Conservation (phyloP, 345 rosid species). For the Euclidium syriacum region DNA sequence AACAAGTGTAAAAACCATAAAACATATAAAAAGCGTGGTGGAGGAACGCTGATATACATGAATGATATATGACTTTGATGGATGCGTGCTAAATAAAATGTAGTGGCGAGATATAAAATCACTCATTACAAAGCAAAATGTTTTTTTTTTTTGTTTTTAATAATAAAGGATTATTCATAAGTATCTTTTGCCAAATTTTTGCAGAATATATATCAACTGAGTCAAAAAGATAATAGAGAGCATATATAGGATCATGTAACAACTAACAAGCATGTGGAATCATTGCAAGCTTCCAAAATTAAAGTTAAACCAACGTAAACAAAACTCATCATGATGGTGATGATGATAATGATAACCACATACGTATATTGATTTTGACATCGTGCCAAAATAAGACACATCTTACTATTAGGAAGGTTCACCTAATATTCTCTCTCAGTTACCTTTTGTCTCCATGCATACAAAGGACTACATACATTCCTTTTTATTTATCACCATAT, state of each 20-base stretch:
- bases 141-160: too few relatives aligned
- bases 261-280: constrained; percentile 30
- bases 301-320: constrained; percentile 15
- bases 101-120: background rate
- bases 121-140: background rate
- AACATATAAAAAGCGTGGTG: background rate
- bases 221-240: background rate
- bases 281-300: constrained; percentile 29
- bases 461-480: background rate
- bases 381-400: constrained; percentile 19
- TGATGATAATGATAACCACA: constrained; percentile 8
- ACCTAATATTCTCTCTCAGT: constrained; percentile 28
- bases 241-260: constrained; percentile 14
- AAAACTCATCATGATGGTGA: constrained; percentile 15
- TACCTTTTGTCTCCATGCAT: constrained; percentile 22
- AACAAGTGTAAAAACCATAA: background rate
- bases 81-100: background rate
- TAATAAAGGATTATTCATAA: background rate
- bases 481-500: background rate
- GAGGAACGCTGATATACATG: too few relatives aligned
- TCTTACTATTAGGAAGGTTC: constrained; percentile 26
- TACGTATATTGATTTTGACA: constrained; percentile 24
- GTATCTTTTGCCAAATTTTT: background rate
- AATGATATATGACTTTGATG: background rate
- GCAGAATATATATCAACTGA: background rate